phyloP scores from a whole-genome alignment of 2,329 filamentous ascomycete genomes.

The Paracoccidioides brasiliensis region DNA sequence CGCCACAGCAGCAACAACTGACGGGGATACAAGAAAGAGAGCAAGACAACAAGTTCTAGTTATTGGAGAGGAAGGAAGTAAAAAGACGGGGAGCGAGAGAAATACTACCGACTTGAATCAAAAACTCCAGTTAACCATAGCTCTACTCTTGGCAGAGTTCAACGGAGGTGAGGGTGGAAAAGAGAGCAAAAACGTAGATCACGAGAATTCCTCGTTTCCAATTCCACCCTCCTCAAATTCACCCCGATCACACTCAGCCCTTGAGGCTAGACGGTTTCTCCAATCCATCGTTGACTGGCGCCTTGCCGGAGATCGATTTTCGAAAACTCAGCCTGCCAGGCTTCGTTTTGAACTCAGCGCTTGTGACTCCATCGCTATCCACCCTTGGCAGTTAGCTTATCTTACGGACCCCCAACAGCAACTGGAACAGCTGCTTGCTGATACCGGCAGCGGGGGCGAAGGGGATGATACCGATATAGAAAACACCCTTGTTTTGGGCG shows the following conservation, averaged over 20 bases:
- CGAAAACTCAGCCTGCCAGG: neutral
- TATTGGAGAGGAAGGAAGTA: neutral
- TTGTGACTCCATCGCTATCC: neutral
- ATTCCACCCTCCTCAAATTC: neutral
- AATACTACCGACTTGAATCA: neutral
- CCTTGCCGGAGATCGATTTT: neutral
- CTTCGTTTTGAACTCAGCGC: neutral
- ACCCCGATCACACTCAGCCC: too few species aligned
- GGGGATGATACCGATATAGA: neutral
- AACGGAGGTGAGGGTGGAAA: neutral
- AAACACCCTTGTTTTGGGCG: neutral
- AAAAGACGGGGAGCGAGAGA: neutral
- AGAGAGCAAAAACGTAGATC: neutral
- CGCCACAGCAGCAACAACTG: neutral
- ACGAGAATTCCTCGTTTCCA: neutral
- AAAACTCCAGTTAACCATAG: neutral
- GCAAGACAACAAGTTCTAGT: neutral
- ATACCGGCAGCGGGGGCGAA: neutral
- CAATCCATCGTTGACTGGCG: conserved; percentile 1
- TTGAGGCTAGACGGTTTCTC: neutral
- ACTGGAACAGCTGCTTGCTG: neutral
- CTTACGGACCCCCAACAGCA: neutral
- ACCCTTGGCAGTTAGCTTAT: neutral
- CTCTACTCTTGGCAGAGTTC: neutral
- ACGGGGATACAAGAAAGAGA: neutral